Percentiles rank a stretch among this genome's conserved stretches.
These are phyloP conservation scores for Trichoderma asperelloides DNA, from an alignment of 495 filamentous ascomycete species.

Conservation along the genomic window DNA sequence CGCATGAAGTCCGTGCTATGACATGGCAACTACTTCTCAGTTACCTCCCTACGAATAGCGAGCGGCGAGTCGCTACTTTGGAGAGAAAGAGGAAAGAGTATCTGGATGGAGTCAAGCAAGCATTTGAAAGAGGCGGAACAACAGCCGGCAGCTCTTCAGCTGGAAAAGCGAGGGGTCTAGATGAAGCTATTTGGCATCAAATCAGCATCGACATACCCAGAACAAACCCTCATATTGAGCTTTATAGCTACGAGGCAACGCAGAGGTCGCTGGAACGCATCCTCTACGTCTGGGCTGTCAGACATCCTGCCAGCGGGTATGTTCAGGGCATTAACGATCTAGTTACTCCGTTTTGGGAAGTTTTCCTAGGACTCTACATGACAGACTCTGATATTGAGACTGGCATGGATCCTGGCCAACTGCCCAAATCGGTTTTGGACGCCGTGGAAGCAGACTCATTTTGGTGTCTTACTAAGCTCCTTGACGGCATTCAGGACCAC, in stretches of 20 bases:
- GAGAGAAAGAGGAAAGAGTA: constrained; percentile 97
- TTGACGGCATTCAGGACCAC: constrained; percentile 97
- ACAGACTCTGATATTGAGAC: constrained; percentile 84
- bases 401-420: constrained; percentile 92
- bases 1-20: constrained; percentile 92
- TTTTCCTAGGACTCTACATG: constrained; percentile 90
- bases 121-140: constrained; percentile 65
- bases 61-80: constrained; percentile 79
- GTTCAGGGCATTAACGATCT: constrained; percentile 98
- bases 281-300: constrained; percentile 93
- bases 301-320: constrained; percentile 94
- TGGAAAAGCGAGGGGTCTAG: constrained; percentile 63
- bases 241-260: constrained; percentile 93
- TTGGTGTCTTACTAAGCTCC: constrained; percentile 93
- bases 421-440: constrained; percentile 84
- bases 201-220: constrained; percentile 97
- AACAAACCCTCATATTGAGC: constrained; percentile 88
- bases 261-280: constrained; percentile 90
- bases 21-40: constrained; percentile 94
- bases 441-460: constrained; percentile 97
- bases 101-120: constrained; percentile 87
- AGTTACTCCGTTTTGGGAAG: constrained; percentile 95
- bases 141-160: constrained; percentile 23
- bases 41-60: constrained; percentile 89
- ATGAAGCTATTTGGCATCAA: constrained; percentile 96